These are phyloP conservation scores for Colletotrichum australisinense DNA, from an alignment of 2,329 filamentous ascomycete genomes.

Conservation along the genomic window DNA sequence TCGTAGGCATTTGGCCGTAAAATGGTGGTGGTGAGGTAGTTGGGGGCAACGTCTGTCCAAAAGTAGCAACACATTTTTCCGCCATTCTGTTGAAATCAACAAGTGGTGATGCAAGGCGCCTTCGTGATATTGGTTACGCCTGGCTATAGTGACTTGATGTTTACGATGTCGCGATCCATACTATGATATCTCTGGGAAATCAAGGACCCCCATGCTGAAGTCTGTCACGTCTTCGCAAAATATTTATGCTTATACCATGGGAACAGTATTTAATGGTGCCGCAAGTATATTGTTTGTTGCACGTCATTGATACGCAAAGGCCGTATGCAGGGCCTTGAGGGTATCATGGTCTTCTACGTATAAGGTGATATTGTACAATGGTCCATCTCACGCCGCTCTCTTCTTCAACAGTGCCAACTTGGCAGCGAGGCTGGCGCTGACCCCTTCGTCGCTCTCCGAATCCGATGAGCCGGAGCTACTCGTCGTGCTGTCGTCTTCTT, in stretches of 20 bases:
- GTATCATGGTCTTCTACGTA: conserved; percentile 15
- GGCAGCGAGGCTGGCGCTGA: conserved; percentile 32
- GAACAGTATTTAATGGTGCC: not conserved
- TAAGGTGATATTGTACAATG: not conserved
- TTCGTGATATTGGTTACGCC: not conserved
- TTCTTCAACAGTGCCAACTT: conserved; percentile 30
- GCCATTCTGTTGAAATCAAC: not conserved
- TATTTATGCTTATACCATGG: not conserved
- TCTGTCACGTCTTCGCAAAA: not conserved
- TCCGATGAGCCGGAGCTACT: conserved; percentile 58
- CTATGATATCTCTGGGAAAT: too few relatives aligned
- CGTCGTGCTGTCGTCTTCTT: conserved; percentile 45
- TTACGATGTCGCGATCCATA: not conserved
- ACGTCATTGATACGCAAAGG: not conserved
- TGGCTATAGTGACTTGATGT: not conserved
- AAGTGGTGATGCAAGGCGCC: not conserved
- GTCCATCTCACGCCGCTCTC: not conserved
- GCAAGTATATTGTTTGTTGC: not conserved
- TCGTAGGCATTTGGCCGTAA: conserved; percentile 1
- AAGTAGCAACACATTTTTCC: not conserved
- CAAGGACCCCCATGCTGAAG: too few relatives aligned
- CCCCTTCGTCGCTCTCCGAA: conserved; percentile 20
- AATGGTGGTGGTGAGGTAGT: not conserved
- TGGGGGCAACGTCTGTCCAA: not conserved
- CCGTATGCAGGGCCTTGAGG: not conserved